Conservation (phyloP, 345 rosid species). For the Populus pruinosa region DNA sequence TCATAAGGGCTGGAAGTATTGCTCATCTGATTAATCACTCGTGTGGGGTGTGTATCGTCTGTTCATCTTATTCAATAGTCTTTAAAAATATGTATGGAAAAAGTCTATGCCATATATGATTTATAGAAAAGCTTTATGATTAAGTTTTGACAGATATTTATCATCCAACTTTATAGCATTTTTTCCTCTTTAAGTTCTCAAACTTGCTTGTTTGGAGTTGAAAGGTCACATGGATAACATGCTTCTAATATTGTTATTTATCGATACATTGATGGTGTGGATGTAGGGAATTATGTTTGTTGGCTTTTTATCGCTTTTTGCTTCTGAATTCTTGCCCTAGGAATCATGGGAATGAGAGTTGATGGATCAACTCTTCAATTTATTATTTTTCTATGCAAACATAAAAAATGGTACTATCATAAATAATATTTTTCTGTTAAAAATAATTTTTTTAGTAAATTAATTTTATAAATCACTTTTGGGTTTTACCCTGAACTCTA, state of each 20-base stretch:
- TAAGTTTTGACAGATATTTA: not conserved
- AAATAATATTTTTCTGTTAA: too few species aligned
- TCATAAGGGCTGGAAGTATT: slow-evolving; percentile 12
- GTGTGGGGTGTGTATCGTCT: slow-evolving; percentile 54
- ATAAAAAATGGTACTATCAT: too few species aligned
- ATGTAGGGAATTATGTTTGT: too few species aligned
- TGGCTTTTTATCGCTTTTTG: too few species aligned
- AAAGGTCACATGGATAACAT: not conserved
- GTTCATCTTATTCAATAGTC: not conserved
- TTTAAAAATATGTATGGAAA: not conserved
- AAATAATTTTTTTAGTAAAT: too few species aligned
- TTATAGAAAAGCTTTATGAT: not conserved
- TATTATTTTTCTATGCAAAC: too few species aligned
- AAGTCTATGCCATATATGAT: too few species aligned
- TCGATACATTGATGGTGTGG: not conserved
- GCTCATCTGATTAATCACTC: slow-evolving; percentile 44
- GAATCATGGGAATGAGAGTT: too few species aligned
- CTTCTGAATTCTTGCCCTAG: too few species aligned
- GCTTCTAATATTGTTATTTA: not conserved
- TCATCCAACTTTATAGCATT: not conserved
- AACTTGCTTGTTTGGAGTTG: not conserved
- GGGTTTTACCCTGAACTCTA: too few species aligned
- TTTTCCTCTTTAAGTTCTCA: not conserved
- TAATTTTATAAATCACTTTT: too few species aligned
- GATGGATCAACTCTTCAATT: too few species aligned